Evolutionary conservation across 805 yeast genomes (phyloP).

Genomic region (Lipomyces orientalis): DNA sequence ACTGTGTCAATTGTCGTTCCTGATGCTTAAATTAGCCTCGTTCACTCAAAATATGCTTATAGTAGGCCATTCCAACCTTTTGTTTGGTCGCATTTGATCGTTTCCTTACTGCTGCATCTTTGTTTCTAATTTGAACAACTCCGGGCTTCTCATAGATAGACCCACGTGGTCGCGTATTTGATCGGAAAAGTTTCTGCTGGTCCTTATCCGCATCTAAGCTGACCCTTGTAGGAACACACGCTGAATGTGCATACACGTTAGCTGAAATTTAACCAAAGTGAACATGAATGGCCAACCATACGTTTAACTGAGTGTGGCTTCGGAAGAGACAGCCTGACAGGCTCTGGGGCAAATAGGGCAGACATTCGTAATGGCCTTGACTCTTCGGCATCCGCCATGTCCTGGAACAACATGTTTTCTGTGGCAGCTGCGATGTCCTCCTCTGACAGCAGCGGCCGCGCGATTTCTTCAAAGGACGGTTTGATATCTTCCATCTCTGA

Average conservation of each 20-base stretch:
- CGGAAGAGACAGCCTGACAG: slow-evolving; percentile 59
- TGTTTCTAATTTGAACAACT: slow-evolving; percentile 12
- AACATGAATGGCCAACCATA: not conserved
- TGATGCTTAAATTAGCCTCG: not conserved
- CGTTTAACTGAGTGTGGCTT: slow-evolving; percentile 49
- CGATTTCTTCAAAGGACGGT: slow-evolving; percentile 3
- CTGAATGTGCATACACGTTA: slow-evolving; percentile 1
- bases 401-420: slow-evolving; percentile 21
- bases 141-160: slow-evolving; percentile 32
- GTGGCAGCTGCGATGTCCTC: slow-evolving; percentile 12
- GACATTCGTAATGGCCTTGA: slow-evolving; percentile 27
- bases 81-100: slow-evolving; percentile 12
- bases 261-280: not conserved
- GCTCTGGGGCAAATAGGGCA: slow-evolving; percentile 63
- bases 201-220: slow-evolving; percentile 69
- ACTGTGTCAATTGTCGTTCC: slow-evolving; percentile 13
- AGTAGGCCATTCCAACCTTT: not conserved
- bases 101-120: slow-evolving; percentile 4
- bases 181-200: slow-evolving; percentile 50
- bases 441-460: not conserved
- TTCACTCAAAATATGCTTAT: slow-evolving; percentile 3
- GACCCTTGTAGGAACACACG: slow-evolving; percentile 59
- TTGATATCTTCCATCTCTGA: slow-evolving; percentile 33
- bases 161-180: slow-evolving; percentile 20
- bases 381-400: slow-evolving; percentile 22